Percentiles rank a stretch among this genome's conserved stretches.
These are phyloP conservation scores for Eragrostis curvula DNA, from an alignment of 176 grass and related monocot species.

Conservation along the genomic window DNA sequence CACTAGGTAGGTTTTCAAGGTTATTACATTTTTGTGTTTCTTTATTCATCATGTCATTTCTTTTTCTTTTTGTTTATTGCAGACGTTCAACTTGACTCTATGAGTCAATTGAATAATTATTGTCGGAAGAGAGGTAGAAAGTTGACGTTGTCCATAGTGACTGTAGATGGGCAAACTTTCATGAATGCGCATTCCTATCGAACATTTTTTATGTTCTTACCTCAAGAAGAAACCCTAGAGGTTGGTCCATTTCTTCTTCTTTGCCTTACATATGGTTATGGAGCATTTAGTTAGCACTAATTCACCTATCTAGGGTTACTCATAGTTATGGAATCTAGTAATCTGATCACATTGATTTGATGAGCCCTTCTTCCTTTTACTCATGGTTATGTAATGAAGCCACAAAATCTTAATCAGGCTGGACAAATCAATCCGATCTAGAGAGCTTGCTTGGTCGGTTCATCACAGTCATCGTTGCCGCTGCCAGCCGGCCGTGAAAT, in stretches of 20 bases:
- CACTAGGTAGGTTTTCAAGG: neutral
- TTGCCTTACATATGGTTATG: neutral
- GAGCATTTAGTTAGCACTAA: constrained; percentile 2
- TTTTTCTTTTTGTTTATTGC: constrained; percentile 24
- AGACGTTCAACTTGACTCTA: constrained; percentile 49
- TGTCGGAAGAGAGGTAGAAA: constrained; percentile 61
- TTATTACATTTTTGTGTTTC: neutral
- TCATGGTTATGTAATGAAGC: too few species aligned
- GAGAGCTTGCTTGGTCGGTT: too few species aligned
- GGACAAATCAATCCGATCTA: too few species aligned
- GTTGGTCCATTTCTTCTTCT: too few species aligned
- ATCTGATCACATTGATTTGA: constrained; percentile 43
- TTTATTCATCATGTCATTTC: constrained; percentile 5
- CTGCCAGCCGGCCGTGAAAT: too few species aligned
- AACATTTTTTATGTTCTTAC: too few species aligned
- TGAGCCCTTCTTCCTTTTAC: constrained; percentile 32
- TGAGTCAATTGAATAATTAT: constrained; percentile 71
- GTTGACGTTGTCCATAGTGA: constrained; percentile 51
- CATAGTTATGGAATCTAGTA: constrained; percentile 17
- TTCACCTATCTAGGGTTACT: constrained; percentile 23
- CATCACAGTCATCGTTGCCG: too few species aligned
- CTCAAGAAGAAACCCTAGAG: too few species aligned
- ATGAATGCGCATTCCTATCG: too few species aligned
- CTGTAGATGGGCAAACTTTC: too few species aligned
- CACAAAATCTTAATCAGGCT: too few species aligned